These are phyloP conservation scores for Candida methanosorbosa DNA, from an alignment of 805 yeast species.

Conservation along the genomic window DNA sequence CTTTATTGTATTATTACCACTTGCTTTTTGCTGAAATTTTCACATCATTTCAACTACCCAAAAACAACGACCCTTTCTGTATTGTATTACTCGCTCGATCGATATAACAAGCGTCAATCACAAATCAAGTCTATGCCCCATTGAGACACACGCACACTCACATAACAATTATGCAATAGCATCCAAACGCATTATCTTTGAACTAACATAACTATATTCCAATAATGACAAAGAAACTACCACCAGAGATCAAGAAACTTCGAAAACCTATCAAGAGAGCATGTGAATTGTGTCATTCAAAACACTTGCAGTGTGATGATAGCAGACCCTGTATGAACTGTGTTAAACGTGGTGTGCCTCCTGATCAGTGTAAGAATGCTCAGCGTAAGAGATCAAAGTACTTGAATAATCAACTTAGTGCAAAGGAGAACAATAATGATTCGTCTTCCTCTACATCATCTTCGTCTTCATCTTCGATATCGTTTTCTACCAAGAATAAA, in stretches of 20 bases:
- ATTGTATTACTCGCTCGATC: too few species aligned
- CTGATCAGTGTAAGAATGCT: constrained; percentile 47
- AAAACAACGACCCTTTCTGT: too few species aligned
- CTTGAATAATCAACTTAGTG: too few species aligned
- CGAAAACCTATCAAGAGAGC: constrained; percentile 63
- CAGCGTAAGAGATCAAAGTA: constrained; percentile 31
- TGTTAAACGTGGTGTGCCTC: constrained; percentile 46
- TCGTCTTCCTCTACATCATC: not conserved
- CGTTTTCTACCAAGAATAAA: not conserved
- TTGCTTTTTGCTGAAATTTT: too few species aligned
- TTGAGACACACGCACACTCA: too few species aligned
- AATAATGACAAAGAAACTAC: constrained; percentile 54
- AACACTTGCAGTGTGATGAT: constrained; percentile 66
- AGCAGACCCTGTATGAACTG: constrained; percentile 69
- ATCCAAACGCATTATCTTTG: too few species aligned
- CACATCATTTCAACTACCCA: too few species aligned
- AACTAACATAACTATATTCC: not conserved
- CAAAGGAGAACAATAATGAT: too few species aligned
- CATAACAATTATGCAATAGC: too few species aligned
- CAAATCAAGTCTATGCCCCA: too few species aligned
- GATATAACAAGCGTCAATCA: too few species aligned
- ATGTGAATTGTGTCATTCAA: constrained; percentile 62
- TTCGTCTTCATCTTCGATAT: not conserved
- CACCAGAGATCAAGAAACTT: constrained; percentile 40
- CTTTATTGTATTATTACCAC: too few species aligned